phyloP scores from a whole-genome alignment of 2,329 filamentous ascomycete genomes.

The Fusarium sp. region DNA sequence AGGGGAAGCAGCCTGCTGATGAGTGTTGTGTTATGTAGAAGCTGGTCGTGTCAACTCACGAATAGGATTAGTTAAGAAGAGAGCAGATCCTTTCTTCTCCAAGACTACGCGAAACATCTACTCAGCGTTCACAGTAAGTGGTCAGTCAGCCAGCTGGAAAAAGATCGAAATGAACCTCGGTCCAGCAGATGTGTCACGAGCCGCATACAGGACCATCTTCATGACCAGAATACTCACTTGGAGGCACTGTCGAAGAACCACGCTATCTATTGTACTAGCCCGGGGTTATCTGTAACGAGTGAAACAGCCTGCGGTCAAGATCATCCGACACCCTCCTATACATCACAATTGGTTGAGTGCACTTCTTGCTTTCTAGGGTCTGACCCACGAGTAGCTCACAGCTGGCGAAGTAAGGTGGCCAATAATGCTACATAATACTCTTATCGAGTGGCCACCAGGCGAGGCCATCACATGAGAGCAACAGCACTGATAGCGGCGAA shows the following conservation, averaged over 20 bases:
- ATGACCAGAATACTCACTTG: background rate
- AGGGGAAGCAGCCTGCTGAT: background rate
- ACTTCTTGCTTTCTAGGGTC: background rate
- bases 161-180: too few species aligned
- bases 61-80: background rate
- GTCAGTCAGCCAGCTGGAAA: background rate
- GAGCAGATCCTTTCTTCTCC: background rate
- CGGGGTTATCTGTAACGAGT: rapidly evolving
- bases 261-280: background rate
- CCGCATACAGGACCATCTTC: rapidly evolving
- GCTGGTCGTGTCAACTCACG: background rate
- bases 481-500: background rate
- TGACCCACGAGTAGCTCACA: background rate
- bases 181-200: background rate
- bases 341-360: background rate
- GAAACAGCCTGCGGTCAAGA: too few species aligned
- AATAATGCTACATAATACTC: background rate
- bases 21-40: constrained; percentile 30
- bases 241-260: rapidly evolving
- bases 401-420: background rate
- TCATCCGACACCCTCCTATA: rapidly evolving
- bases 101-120: background rate
- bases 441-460: background rate
- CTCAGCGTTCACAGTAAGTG: background rate
- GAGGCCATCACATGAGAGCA: background rate